Conservation (phyloP, 108 stramenopile species). For the Nitzschia palea region DNA sequence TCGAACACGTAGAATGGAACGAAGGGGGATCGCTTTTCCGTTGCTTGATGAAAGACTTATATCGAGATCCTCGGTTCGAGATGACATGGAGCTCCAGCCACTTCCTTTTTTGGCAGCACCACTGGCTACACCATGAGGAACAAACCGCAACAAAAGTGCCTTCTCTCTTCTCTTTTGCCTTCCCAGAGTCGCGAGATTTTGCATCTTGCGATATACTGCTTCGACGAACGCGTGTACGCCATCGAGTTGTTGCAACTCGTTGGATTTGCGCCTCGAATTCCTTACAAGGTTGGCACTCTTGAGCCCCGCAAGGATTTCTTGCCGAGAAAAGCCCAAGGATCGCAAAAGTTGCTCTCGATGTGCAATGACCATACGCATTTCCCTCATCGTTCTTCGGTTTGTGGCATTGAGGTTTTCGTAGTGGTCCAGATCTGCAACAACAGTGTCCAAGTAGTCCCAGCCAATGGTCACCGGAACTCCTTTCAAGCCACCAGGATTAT, state of each 20-base stretch:
- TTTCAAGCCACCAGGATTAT: not conserved
- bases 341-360: not conserved
- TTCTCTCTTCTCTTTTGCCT: not conserved
- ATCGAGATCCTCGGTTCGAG: no score
- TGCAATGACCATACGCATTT: not conserved
- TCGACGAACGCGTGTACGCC: not conserved
- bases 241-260: not conserved
- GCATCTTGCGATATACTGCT: not conserved
- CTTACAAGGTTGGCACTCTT: constrained; percentile 7
- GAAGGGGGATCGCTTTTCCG: no score
- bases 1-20: no score
- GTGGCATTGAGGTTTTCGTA: not conserved
- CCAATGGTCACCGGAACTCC: constrained; percentile 7
- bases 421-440: not conserved
- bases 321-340: constrained; percentile 1
- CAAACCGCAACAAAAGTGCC: no score
- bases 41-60: no score
- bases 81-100: no score
- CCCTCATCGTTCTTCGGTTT: not conserved
- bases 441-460: not conserved
- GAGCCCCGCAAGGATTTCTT: not conserved
- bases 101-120: no score
- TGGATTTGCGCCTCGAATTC: not conserved
- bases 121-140: no score
- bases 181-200: not conserved